A percentile compares a stretch with the other conserved stretches of the same genome.
Conservation (phyloP, 495 filamentous ascomycete species). For the Penicillium angulare region DNA sequence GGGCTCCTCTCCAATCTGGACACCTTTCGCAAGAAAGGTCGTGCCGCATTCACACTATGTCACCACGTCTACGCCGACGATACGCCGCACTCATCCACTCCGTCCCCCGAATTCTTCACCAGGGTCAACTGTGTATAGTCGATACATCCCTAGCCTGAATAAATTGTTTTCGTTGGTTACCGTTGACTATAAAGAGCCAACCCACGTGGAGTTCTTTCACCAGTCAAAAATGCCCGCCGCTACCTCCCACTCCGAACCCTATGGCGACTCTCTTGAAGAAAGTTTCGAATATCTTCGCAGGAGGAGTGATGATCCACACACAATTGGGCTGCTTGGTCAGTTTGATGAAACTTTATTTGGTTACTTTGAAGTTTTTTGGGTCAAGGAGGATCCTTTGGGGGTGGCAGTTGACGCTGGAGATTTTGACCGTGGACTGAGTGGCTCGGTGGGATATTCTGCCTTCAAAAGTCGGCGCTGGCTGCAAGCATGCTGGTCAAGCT, state of each 20-base stretch:
- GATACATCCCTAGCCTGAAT: constrained; percentile 1
- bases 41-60: not conserved
- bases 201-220: not conserved
- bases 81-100: not conserved
- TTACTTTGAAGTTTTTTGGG: constrained; percentile 3
- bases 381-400: constrained; percentile 57
- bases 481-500: constrained; percentile 59
- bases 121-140: not conserved
- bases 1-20: not conserved
- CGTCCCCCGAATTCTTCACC: not conserved
- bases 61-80: not conserved
- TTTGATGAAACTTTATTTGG: constrained; percentile 3
- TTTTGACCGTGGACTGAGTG: constrained; percentile 62
- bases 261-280: not conserved
- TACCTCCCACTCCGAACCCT: not conserved
- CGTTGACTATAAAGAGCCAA: not conserved
- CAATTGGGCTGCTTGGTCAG: not conserved
- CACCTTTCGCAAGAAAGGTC: not conserved
- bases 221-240: not conserved
- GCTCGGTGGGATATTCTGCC: constrained; percentile 57
- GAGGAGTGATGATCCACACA: not conserved
- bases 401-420: constrained; percentile 56
- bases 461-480: constrained; percentile 60
- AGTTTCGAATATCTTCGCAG: not conserved
- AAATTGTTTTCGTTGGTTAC: not conserved